Evolutionary conservation across 176 grass and related monocot species (phyloP).

Genomic region (Pontederia crassipes): DNA sequence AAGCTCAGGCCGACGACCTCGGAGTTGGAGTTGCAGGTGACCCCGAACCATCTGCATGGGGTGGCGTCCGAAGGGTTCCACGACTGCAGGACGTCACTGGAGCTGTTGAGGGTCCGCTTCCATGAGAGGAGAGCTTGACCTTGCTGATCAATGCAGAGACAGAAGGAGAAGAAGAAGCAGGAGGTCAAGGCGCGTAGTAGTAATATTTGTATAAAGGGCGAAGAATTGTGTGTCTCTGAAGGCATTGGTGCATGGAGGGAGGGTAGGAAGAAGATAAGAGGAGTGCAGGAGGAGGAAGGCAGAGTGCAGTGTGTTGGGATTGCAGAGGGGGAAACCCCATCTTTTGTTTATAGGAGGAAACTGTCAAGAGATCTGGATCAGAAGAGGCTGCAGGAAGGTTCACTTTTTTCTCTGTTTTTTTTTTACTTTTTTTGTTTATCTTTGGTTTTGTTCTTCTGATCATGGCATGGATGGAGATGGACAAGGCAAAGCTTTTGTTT

Average conservation of each 20-base stretch:
- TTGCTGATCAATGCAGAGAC: slow-evolving; percentile 42
- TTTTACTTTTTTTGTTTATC: slow-evolving; percentile 14
- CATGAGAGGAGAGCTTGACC: slow-evolving; percentile 70
- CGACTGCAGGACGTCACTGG: slow-evolving; percentile 34
- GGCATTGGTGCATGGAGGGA: slow-evolving; percentile 26
- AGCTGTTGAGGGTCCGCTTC: slow-evolving; percentile 35
- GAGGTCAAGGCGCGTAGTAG: slow-evolving; percentile 19
- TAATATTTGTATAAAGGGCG: slow-evolving; percentile 16
- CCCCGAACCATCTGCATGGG: slow-evolving; percentile 64
- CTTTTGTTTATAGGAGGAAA: slow-evolving; percentile 92
- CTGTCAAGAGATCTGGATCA: slow-evolving; percentile 83
- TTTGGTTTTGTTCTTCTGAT: slow-evolving; percentile 3
- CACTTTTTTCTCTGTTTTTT: slow-evolving; percentile 32
- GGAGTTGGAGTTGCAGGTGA: slow-evolving; percentile 57
- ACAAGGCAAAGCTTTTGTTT: slow-evolving; percentile 7
- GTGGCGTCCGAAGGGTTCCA: slow-evolving; percentile 49
- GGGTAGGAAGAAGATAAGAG: slow-evolving; percentile 2
- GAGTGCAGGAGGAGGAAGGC: not conserved
- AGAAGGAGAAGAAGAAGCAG: slow-evolving; percentile 25
- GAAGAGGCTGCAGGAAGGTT: slow-evolving; percentile 20
- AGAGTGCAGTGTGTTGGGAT: slow-evolving; percentile 56
- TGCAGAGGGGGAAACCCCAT: slow-evolving; percentile 59
- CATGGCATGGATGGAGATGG: slow-evolving; percentile 20
- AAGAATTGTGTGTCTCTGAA: slow-evolving; percentile 7
- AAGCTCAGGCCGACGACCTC: slow-evolving; percentile 41